phyloP scores from a whole-genome alignment of 2,329 filamentous ascomycete species.

The Paraconiothyrium brasiliense region DNA sequence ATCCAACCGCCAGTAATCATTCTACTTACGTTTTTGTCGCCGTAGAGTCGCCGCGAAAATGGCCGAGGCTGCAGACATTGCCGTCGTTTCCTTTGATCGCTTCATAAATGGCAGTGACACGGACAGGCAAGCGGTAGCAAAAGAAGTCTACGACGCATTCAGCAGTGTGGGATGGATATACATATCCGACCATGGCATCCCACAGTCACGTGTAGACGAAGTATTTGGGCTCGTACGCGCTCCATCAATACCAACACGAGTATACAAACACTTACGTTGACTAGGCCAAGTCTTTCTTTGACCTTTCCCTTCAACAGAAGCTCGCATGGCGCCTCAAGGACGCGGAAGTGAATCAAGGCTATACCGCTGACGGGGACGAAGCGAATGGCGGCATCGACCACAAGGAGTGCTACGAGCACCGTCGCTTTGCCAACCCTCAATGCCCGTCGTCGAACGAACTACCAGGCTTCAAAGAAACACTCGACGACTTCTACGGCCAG shows the following conservation, averaged over 20 bases:
- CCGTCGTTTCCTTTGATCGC: conserved; percentile 35
- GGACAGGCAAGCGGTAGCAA: conserved; percentile 33
- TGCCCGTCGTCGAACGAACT: conserved; percentile 32
- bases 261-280: neutral
- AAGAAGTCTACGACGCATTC: conserved; percentile 50
- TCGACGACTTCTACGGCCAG: conserved; percentile 36
- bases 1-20: neutral
- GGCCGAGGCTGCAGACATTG: conserved; percentile 31
- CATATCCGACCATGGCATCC: conserved; percentile 52
- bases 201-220: conserved; percentile 42
- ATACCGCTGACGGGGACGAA: conserved; percentile 49
- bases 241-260: neutral
- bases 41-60: conserved; percentile 2
- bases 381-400: conserved; percentile 42
- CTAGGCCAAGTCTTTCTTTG: conserved; percentile 48
- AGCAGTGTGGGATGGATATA: conserved; percentile 55
- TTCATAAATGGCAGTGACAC: conserved; percentile 34
- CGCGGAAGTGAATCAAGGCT: conserved; percentile 51
- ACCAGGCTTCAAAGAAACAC: conserved; percentile 34
- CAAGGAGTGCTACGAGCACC: conserved; percentile 40
- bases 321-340: conserved; percentile 49
- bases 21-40: neutral
- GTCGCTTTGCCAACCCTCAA: conserved; percentile 29
- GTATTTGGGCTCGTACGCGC: conserved; percentile 38
- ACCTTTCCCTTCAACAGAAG: conserved; percentile 43